phyloP scores from a whole-genome alignment of 805 yeast species.

The Ogataea trehalophila region DNA sequence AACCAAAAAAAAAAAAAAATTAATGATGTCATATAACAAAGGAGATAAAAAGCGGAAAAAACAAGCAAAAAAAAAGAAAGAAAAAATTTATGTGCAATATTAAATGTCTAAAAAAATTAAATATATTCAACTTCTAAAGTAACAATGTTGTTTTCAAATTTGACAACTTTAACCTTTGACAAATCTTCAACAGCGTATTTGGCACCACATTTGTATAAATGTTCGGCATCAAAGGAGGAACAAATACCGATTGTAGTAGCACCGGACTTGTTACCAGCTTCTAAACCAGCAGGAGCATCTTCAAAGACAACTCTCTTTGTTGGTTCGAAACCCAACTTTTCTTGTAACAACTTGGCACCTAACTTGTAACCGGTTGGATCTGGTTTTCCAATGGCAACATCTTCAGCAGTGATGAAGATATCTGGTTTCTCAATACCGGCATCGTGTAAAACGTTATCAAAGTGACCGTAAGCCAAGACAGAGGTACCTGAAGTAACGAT shows the following conservation, averaged over 20 bases:
- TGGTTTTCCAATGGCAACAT: conserved; percentile 78
- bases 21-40: too few relatives aligned
- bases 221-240: conserved; percentile 67
- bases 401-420: conserved; percentile 77
- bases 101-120: not conserved
- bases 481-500: conserved; percentile 83
- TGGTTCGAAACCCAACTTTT: conserved; percentile 24
- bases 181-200: conserved; percentile 76
- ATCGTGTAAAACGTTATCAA: conserved; percentile 53
- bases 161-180: conserved; percentile 53
- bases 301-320: conserved; percentile 63
- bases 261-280: conserved; percentile 81
- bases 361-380: conserved; percentile 76
- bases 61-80: too few relatives aligned
- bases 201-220: conserved; percentile 72
- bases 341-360: conserved; percentile 46
- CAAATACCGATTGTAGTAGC: conserved; percentile 81
- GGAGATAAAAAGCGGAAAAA: too few relatives aligned
- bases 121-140: conserved; percentile 35
- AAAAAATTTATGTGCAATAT: too few relatives aligned
- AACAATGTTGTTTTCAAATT: conserved; percentile 41
- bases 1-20: too few relatives aligned
- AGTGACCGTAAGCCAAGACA: conserved; percentile 76
- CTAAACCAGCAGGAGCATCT: conserved; percentile 86
- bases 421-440: conserved; percentile 49